phyloP scores from a whole-genome alignment of 164 flowering plant genomes.

The Paratinospora sagittata region DNA sequence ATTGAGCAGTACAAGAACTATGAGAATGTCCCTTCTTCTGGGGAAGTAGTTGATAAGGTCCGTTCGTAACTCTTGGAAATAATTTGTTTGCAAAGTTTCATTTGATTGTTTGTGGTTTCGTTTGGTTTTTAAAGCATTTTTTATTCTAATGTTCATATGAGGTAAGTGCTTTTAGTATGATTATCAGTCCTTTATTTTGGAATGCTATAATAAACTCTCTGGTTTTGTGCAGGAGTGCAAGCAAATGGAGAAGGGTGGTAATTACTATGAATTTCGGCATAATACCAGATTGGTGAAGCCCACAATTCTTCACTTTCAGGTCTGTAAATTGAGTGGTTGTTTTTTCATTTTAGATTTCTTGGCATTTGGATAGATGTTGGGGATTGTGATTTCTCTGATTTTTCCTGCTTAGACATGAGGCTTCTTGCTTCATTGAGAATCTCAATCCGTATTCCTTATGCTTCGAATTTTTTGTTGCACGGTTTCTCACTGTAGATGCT shows the following conservation, averaged over 20 bases:
- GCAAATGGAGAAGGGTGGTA: conserved; percentile 34
- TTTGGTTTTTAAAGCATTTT: no score
- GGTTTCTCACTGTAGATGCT: background rate
- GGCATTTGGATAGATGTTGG: background rate
- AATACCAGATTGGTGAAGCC: conserved; percentile 65
- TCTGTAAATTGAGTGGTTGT: conserved; percentile 6
- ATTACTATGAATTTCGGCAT: conserved; percentile 42
- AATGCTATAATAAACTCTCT: background rate
- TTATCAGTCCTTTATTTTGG: background rate
- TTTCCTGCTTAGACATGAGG: background rate
- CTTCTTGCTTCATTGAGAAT: background rate
- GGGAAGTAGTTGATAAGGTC: conserved; percentile 29
- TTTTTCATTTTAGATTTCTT: background rate
- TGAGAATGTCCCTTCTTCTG: conserved; percentile 32
- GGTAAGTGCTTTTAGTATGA: background rate
- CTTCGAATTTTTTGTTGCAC: background rate
- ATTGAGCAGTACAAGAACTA: conserved; percentile 31
- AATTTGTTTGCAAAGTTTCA: background rate
- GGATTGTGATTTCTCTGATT: background rate
- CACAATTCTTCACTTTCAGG: conserved; percentile 73
- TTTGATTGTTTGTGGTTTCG: background rate
- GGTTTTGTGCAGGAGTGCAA: conserved; percentile 23
- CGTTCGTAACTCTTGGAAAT: background rate
- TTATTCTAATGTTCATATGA: background rate
- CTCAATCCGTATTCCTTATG: no score